Evolutionary conservation across 2,329 filamentous ascomycete genomes (phyloP), one percentile per base, ranked within the genome.

Genomic region (Chalaropsis thielavioides): DNA sequence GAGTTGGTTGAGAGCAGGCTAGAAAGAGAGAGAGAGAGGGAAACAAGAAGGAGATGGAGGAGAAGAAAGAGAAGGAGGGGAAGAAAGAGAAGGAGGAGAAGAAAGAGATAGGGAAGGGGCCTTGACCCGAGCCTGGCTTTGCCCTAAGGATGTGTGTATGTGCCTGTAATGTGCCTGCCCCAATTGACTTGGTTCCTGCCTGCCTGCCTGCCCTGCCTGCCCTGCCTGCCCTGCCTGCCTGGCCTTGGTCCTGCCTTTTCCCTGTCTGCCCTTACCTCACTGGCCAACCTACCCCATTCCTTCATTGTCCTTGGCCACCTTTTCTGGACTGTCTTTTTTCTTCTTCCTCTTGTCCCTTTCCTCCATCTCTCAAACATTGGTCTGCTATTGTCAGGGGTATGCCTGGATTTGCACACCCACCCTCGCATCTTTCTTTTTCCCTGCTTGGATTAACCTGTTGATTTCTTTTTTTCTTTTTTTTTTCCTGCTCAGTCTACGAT

Each of bases 341-440:
- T 60, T 60, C 31, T 60, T 56, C 51, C 59, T 61, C 59, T 43
- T 61, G 40, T 61, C 59, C 59, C 59, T 61, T 61, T 44, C 43
- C 58, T 61, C 22, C 59, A 62, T 49, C 43, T 62, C 44, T 46
- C 44, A 43, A 62, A 62, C 41, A 43, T 35, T 62, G 41, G 60
- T 62, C 60, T 62, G 27, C 60, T 62, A 49, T 62, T 62, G 31
- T 35, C 60, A 35, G 44, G 61, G 61, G 61, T 27, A 31, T 46
- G 44, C 31, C 43, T 58, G 44, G 54, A 63, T 61, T 62, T 51
- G 19, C 62, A 58, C 51, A 13, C 46, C 46, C 62, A 35, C 13
- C 41, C 22, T 44, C 49, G 22, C 35, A 40, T 59, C 62, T 63
- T 63, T 38, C 46, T 54, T 54, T 51, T 62, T 22, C 49, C n/a